A percentile compares a stretch with the other conserved stretches of the same genome.
Conservation (phyloP, 179 eudicot genomes). For the Spergularia azorica region DNA sequence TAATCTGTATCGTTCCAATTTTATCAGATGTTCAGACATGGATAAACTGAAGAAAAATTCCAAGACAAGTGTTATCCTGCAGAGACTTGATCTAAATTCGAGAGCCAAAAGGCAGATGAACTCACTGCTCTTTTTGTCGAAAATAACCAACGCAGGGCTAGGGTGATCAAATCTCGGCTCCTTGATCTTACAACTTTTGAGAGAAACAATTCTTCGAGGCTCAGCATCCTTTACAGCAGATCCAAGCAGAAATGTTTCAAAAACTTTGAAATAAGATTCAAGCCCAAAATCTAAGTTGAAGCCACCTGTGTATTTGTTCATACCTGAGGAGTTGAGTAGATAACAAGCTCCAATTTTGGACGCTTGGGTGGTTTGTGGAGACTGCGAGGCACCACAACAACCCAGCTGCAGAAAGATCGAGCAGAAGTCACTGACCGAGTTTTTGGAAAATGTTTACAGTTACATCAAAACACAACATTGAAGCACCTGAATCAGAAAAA, state of each 20-base stretch:
- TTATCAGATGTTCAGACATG: too few species aligned
- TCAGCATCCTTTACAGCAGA: slow-evolving; percentile 55
- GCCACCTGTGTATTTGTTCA: background rate
- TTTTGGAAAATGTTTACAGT: too few species aligned
- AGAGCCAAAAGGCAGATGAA: background rate
- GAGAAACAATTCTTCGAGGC: slow-evolving; percentile 59
- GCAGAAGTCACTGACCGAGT: too few species aligned
- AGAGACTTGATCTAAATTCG: too few species aligned
- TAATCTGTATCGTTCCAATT: too few species aligned
- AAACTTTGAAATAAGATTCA: too few species aligned
- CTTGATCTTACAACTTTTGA: slow-evolving; percentile 63
- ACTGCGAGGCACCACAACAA: slow-evolving; percentile 67
- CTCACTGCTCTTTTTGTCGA: slow-evolving; percentile 58
- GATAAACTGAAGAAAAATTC: too few species aligned
- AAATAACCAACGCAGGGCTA: slow-evolving; percentile 58
- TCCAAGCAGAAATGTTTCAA: background rate
- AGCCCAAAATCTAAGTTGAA: too few species aligned
- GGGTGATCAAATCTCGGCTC: slow-evolving; percentile 66
- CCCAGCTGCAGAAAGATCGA: slow-evolving; percentile 59
- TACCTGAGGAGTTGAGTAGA: slow-evolving; percentile 69
- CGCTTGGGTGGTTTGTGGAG: slow-evolving; percentile 53
- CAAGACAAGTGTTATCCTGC: too few species aligned
- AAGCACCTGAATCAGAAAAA: too few species aligned
- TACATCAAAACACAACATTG: too few species aligned
- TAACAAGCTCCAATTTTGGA: slow-evolving; percentile 71